Evolutionary conservation across 2,329 filamentous ascomycete genomes (phyloP).

Genomic region (Metarhizium humberi): DNA sequence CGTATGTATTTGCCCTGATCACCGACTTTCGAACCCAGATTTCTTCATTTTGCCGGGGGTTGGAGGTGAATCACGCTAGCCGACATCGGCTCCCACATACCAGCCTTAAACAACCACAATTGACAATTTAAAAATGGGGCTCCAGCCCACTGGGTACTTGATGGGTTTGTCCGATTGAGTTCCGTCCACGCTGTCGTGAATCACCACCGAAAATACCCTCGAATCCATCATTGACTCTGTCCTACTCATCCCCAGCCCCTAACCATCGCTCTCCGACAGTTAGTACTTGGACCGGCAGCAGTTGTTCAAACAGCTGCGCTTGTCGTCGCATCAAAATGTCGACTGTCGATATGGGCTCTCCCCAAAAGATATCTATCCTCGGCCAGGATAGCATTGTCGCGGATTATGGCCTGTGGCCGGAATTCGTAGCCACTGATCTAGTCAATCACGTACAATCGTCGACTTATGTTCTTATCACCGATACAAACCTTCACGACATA

Average conservation of each 20-base stretch:
- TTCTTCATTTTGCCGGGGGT: too few species aligned
- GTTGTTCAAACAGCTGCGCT: neutral
- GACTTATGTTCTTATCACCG: conserved; percentile 93
- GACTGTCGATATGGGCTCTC: conserved; percentile 20
- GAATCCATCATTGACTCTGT: neutral
- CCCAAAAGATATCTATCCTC: conserved; percentile 66
- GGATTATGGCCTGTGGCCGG: conserved; percentile 82
- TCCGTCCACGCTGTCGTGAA: neutral
- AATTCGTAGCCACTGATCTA: conserved; percentile 73
- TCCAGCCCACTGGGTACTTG: neutral
- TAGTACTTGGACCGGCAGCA: neutral
- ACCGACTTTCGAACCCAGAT: too few species aligned
- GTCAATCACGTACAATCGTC: conserved; percentile 69
- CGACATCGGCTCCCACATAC: conserved; percentile 4
- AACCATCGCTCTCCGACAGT: neutral
- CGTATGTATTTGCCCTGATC: too few species aligned
- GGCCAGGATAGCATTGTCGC: conserved; percentile 86
- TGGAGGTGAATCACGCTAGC: neutral
- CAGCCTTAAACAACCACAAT: neutral
- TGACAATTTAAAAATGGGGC: neutral
- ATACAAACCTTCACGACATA: conserved; percentile 76
- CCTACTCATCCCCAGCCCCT: neutral
- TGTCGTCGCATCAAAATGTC: conserved; percentile 13
- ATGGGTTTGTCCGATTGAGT: neutral
- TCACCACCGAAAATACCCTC: neutral